Conservation (phyloP, 768 basidiomycete species). For the Suillus sp. region DNA sequence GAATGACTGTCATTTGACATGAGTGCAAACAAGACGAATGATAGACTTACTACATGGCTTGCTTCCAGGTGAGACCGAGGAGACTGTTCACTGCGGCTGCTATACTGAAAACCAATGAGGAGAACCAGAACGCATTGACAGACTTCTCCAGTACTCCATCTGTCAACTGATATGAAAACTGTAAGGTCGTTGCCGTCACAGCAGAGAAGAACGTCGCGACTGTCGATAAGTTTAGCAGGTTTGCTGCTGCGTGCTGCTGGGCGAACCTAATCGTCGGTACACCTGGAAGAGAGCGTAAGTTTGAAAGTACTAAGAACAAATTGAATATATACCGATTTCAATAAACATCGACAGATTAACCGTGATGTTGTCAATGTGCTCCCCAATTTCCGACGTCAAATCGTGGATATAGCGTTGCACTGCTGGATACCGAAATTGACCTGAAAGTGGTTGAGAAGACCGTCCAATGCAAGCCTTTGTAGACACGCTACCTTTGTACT, state of each 20-base stretch:
- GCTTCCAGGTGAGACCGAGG: conserved; percentile 56
- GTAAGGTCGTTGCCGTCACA: conserved; percentile 52
- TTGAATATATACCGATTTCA: conserved; percentile 44
- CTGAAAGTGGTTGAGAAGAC: conserved; percentile 29
- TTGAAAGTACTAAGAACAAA: neutral
- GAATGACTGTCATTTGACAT: conserved; percentile 23
- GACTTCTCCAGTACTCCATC: conserved; percentile 40
- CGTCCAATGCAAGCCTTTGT: neutral
- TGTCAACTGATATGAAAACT: conserved; percentile 44
- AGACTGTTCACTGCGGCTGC: conserved; percentile 56
- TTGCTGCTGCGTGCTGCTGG: conserved; percentile 51
- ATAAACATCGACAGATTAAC: conserved; percentile 53
- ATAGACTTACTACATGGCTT: conserved; percentile 54
- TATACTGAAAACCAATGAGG: conserved; percentile 55
- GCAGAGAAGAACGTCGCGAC: conserved; percentile 59
- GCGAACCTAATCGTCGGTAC: conserved; percentile 58
- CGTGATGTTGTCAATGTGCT: conserved; percentile 55
- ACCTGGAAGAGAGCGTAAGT: conserved; percentile 31
- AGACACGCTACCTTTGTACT: conserved; percentile 43
- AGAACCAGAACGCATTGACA: conserved; percentile 58
- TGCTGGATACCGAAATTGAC: conserved; percentile 52
- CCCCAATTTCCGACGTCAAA: conserved; percentile 51
- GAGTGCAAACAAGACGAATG: conserved; percentile 12
- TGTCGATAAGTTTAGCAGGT: conserved; percentile 52
- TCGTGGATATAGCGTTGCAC: conserved; percentile 60